Conservation (phyloP, 2,329 filamentous ascomycete species). For the Alternaria ethzedia region DNA sequence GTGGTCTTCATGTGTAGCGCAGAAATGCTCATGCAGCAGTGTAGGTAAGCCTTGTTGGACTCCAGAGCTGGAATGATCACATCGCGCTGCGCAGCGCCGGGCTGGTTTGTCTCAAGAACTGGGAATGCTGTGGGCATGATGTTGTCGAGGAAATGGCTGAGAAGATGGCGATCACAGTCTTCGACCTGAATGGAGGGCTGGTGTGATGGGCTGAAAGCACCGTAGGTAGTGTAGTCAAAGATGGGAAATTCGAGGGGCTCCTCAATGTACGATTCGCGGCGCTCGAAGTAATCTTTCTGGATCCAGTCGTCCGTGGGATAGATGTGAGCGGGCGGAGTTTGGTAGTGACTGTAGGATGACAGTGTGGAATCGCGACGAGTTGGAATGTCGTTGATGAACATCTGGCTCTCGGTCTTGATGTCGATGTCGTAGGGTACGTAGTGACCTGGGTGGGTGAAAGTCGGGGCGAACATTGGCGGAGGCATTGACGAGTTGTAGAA, state of each 20-base stretch:
- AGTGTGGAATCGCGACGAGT: constrained; percentile 84
- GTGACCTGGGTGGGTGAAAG: constrained; percentile 61
- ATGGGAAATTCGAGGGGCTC: constrained; percentile 73
- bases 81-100: constrained; percentile 79
- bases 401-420: constrained; percentile 92
- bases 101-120: constrained; percentile 87
- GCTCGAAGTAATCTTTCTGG: constrained; percentile 72
- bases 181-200: constrained; percentile 82
- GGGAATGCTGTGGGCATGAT: constrained; percentile 91
- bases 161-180: constrained; percentile 82
- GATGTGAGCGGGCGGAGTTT: constrained; percentile 74
- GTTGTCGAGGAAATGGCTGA: constrained; percentile 89
- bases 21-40: constrained; percentile 93
- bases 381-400: constrained; percentile 90
- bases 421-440: constrained; percentile 89
- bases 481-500: constrained; percentile 68
- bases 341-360: constrained; percentile 91
- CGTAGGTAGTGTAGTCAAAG: constrained; percentile 79
- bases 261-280: constrained; percentile 68
- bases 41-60: constrained; percentile 89
- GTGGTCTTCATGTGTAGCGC: constrained; percentile 90
- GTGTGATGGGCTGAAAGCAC: constrained; percentile 63
- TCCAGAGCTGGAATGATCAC: constrained; percentile 87
- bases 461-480: constrained; percentile 52
- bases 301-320: constrained; percentile 75